Percentiles rank a stretch among this genome's conserved stretches.
Conservation (phyloP, 805 yeast species). For the Kuraishia hungarica region DNA sequence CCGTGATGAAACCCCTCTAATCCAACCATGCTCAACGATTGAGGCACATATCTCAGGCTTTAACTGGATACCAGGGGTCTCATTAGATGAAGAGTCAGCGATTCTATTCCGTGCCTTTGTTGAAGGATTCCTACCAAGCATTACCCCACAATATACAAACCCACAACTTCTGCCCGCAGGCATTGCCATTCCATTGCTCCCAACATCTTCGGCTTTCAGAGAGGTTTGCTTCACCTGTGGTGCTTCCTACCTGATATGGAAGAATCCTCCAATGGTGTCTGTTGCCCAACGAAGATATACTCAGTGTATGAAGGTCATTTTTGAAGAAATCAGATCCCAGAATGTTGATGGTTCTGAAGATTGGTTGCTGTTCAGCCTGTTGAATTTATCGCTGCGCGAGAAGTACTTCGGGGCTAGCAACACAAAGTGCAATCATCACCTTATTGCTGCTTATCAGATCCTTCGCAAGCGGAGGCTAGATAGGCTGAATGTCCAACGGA, state of each 20-base stretch:
- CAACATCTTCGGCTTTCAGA: conserved; percentile 17
- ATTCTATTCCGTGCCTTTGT: conserved; percentile 18
- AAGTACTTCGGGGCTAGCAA: conserved; percentile 20
- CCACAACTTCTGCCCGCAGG: conserved; percentile 25
- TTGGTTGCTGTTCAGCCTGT: conserved; percentile 36
- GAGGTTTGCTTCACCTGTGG: conserved; percentile 32
- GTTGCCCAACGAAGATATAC: conserved; percentile 16
- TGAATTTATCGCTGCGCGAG: conserved; percentile 28
- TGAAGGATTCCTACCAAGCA: conserved; percentile 22
- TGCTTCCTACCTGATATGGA: conserved; percentile 25
- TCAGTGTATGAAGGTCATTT: conserved; percentile 16
- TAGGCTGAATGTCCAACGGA: not conserved
- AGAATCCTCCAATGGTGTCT: conserved; percentile 14
- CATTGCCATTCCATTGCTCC: conserved; percentile 21
- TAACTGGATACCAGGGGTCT: conserved; percentile 10
- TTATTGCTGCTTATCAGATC: conserved; percentile 24
- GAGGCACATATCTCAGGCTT: conserved; percentile 1
- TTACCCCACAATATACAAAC: conserved; percentile 25
- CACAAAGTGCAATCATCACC: conserved; percentile 21
- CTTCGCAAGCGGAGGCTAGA: conserved; percentile 13
- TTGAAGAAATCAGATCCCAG: conserved; percentile 12
- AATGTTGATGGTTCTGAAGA: conserved; percentile 17
- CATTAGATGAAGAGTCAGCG: conserved; percentile 9
- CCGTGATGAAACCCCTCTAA: not conserved
- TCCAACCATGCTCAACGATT: not conserved